Percentiles rank a stretch among this genome's conserved stretches.
Evolutionary conservation across 2,329 filamentous ascomycete species (phyloP).

Genomic region (Aplosporella prunicola): DNA sequence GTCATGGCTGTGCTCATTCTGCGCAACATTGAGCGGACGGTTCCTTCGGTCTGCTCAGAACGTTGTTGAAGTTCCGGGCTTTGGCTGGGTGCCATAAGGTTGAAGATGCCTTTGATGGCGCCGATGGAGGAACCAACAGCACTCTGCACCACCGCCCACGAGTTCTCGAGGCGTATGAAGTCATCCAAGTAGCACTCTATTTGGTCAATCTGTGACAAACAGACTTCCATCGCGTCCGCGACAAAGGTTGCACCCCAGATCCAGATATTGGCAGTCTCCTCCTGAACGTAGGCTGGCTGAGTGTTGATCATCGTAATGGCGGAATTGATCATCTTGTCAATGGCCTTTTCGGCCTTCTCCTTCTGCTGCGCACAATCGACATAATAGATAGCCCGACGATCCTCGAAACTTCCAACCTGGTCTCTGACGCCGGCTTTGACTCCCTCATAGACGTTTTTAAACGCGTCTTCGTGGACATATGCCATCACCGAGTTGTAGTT

Average conservation of each 20-base stretch:
- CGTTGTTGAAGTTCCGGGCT: slow-evolving; percentile 13
- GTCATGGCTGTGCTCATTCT: slow-evolving; percentile 11
- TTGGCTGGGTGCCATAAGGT: slow-evolving; percentile 28
- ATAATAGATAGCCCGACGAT: slow-evolving; percentile 28
- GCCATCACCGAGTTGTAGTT: slow-evolving; percentile 38
- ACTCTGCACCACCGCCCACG: slow-evolving; percentile 34
- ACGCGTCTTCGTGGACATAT: slow-evolving; percentile 38
- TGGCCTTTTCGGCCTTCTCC: slow-evolving; percentile 37
- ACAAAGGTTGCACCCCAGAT: slow-evolving; percentile 37
- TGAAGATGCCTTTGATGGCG: slow-evolving; percentile 37
- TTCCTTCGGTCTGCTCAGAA: slow-evolving; percentile 7
- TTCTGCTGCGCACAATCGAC: slow-evolving; percentile 37
- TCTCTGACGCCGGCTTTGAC: slow-evolving; percentile 24
- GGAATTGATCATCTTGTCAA: slow-evolving; percentile 38
- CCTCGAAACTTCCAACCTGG: slow-evolving; percentile 6
- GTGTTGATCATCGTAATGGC: slow-evolving; percentile 35
- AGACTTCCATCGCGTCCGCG: slow-evolving; percentile 35
- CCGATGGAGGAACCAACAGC: slow-evolving; percentile 32
- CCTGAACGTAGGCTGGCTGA: slow-evolving; percentile 29
- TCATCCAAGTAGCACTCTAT: slow-evolving; percentile 34
- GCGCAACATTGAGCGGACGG: slow-evolving; percentile 10
- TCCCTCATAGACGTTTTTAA: slow-evolving; percentile 37
- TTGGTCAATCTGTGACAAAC: slow-evolving; percentile 30
- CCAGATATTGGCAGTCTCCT: slow-evolving; percentile 36
- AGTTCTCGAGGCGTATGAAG: slow-evolving; percentile 38